Percentiles rank a stretch among this genome's conserved stretches.
These are phyloP conservation scores for Pseudoscleropodium purum DNA, from an alignment of 225 moss, liverwort and hornwort genomes.

Conservation along the genomic window DNA sequence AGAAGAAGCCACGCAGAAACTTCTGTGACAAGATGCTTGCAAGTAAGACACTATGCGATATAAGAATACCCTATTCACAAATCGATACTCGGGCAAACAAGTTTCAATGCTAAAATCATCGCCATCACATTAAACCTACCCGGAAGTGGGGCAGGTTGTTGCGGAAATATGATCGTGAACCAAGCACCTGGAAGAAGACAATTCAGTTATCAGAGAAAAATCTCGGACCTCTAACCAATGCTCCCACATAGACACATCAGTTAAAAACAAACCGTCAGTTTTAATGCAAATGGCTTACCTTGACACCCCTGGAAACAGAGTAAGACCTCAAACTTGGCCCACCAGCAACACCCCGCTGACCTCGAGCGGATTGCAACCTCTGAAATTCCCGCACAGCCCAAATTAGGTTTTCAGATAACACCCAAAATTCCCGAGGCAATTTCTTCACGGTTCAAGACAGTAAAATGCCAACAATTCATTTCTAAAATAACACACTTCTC, in stretches of 20 bases:
- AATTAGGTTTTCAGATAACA: background rate
- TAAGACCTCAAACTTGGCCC: slow-evolving; percentile 11
- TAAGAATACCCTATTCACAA: background rate
- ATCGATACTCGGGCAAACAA: background rate
- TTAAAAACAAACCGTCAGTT: background rate
- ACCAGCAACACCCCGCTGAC: slow-evolving; percentile 1
- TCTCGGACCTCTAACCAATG: background rate
- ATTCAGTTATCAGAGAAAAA: background rate
- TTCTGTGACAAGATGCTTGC: background rate
- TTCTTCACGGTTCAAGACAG: background rate
- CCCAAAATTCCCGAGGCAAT: background rate
- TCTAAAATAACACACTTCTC: background rate
- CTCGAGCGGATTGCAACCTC: slow-evolving; percentile 16
- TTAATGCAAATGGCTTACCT: slow-evolving; percentile 5
- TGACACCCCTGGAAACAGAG: background rate
- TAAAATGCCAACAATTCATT: background rate
- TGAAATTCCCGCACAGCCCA: background rate
- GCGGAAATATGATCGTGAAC: slow-evolving; percentile 11
- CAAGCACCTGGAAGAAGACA: slow-evolving; percentile 18
- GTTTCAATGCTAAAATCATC: background rate
- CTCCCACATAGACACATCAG: background rate
- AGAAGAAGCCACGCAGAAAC: background rate
- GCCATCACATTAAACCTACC: slow-evolving; percentile 5
- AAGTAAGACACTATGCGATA: background rate
- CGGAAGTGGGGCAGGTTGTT: slow-evolving; percentile 5